Evolutionary conservation across 768 basidiomycete species (phyloP), one percentile per base, ranked within the genome.

Genomic region (Phanerochaete sordida): DNA sequence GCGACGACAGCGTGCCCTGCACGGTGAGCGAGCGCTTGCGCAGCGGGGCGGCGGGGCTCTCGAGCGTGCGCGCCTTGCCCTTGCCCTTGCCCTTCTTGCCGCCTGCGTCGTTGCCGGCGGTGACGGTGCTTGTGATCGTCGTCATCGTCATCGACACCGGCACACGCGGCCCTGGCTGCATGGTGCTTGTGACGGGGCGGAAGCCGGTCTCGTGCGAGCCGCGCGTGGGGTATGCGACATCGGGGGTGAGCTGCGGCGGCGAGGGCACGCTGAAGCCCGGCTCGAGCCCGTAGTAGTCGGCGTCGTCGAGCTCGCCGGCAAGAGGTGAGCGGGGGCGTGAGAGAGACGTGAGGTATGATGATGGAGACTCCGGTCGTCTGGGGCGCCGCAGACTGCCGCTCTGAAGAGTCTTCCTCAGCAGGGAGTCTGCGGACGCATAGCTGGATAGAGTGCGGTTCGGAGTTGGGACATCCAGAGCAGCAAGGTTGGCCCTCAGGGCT

Each of bases 401-500:
- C 35, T 37, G 53, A 5, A 69, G 61, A 15, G 64, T 65, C 26
- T 64, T 64, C 57, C 53, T 56, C 6, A 66, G 56, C 5, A 69
- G 59, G 1, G 70, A 71, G 46, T 71, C 70, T 0, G 59, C 70
- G 4, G 70, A 71, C 0, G 70, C 62, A 52, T 71, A 71, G 46
- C 63, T 68, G 1, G 63, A 63, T 15, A 71, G 64, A 16, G 64
- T 65, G 2, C 56, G 62, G n/a, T n/a, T n/a, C n/a, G n/a, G n/a
- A 13, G 44, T 47, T 27, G 44, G 47, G 37, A 57, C 33, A 12
- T 53, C 48, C 13, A 46, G 9, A 23, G 35, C 12, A 2, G 23
- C 39, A 3, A 15, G 6, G 33, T 39, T 50, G 5, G 39, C 8
- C 19, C 39, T 43, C 8, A 19, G 8, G 39, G 39, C 8, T 11